Percentiles rank a stretch among this genome's conserved stretches.
These are phyloP conservation scores for Calvatia gigantea DNA, from an alignment of 768 basidiomycete species.

Conservation along the genomic window DNA sequence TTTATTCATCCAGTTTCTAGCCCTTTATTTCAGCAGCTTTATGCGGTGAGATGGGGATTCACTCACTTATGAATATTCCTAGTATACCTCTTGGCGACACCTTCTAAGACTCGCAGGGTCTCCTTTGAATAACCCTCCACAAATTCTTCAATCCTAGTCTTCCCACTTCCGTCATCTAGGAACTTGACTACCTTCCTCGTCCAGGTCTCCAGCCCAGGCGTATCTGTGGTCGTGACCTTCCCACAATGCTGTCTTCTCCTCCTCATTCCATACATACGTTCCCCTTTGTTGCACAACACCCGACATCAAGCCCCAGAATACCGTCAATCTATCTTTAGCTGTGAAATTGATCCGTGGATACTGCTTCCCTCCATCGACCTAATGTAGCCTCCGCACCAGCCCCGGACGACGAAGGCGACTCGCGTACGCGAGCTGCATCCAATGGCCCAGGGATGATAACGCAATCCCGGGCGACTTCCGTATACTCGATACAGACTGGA, in stretches of 20 bases:
- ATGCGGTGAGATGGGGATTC: not conserved
- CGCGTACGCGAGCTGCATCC: not conserved
- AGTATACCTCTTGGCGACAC: conserved; percentile 3
- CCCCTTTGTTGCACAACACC: not conserved
- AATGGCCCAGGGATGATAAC: not conserved
- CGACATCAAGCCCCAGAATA: not conserved
- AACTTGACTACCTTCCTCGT: conserved; percentile 2
- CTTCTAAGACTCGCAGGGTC: not conserved
- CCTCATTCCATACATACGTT: conserved; percentile 6
- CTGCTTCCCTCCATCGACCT: not conserved
- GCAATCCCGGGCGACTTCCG: not conserved
- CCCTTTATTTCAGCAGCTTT: not conserved
- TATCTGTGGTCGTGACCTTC: conserved; percentile 1
- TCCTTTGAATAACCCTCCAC: conserved; percentile 7
- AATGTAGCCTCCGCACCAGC: not conserved
- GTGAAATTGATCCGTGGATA: not conserved
- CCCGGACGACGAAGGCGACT: not conserved
- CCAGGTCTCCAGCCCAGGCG: conserved; percentile 1
- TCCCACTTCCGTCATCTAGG: not conserved
- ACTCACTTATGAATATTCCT: conserved; percentile 2
- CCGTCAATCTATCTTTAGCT: not conserved
- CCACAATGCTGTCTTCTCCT: not conserved
- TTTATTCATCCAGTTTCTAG: conserved; percentile 4
- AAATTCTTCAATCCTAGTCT: conserved; percentile 3
- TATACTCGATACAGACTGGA: conserved; percentile 4